These are phyloP conservation scores for Scedosporium boydii DNA, from an alignment of 2,329 filamentous ascomycete genomes.

Conservation along the genomic window DNA sequence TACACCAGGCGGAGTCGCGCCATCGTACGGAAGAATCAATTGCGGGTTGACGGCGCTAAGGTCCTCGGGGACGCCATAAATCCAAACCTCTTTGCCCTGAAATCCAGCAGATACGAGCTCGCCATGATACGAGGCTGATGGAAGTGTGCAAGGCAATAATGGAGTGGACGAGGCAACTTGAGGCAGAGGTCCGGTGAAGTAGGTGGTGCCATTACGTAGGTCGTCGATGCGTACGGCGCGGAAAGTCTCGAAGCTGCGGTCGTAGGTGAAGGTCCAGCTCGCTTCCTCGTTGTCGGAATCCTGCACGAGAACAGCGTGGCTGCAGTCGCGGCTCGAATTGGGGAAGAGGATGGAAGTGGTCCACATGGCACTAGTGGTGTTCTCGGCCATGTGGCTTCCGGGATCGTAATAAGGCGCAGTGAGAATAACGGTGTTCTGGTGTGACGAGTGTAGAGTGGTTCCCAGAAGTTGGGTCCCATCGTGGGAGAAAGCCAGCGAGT, in stretches of 20 bases:
- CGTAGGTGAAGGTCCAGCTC: slow-evolving; percentile 70
- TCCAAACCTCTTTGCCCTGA: slow-evolving; percentile 61
- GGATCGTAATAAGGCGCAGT: slow-evolving; percentile 74
- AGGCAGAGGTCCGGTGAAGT: slow-evolving; percentile 64
- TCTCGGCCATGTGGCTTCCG: slow-evolving; percentile 53
- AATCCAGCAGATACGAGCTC: slow-evolving; percentile 69
- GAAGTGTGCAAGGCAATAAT: slow-evolving; percentile 57
- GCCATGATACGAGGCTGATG: slow-evolving; percentile 58
- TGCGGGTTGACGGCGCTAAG: slow-evolving; percentile 43
- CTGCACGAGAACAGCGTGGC: slow-evolving; percentile 63
- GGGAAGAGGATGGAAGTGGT: slow-evolving; percentile 80
- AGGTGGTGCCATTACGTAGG: slow-evolving; percentile 64
- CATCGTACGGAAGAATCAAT: slow-evolving; percentile 16
- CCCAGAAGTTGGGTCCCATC: slow-evolving; percentile 73
- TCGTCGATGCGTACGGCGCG: slow-evolving; percentile 68
- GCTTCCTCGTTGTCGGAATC: slow-evolving; percentile 54
- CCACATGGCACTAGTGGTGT: slow-evolving; percentile 68
- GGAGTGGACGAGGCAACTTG: slow-evolving; percentile 42
- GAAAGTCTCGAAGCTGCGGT: slow-evolving; percentile 68
- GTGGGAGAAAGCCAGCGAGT: slow-evolving; percentile 64
- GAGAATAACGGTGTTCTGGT: slow-evolving; percentile 64
- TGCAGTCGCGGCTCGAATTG: slow-evolving; percentile 69
- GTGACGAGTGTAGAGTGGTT: slow-evolving; percentile 56
- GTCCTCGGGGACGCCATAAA: slow-evolving; percentile 70
- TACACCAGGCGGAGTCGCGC: slow-evolving; percentile 18